A percentile compares a stretch with the other conserved stretches of the same genome.
Evolutionary conservation across 2,329 filamentous ascomycete species (phyloP).

Genomic region (Thelonectria olida): DNA sequence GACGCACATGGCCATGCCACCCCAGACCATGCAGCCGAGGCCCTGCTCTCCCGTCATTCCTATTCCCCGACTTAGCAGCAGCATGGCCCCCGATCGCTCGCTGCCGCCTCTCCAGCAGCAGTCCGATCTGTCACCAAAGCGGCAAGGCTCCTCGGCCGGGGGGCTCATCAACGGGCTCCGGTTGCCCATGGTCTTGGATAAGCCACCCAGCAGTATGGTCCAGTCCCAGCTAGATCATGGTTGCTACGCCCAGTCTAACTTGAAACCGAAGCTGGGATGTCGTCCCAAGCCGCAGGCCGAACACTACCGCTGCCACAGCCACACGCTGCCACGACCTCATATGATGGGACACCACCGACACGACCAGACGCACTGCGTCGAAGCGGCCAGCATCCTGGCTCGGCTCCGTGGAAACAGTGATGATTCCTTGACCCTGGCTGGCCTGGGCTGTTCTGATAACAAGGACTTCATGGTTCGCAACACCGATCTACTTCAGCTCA

Average conservation of each 20-base stretch:
- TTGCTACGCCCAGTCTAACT: not conserved
- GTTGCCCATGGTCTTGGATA: slow-evolving; percentile 5
- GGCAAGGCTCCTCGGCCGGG: not conserved
- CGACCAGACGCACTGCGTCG: slow-evolving; percentile 38
- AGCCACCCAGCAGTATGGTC: not conserved
- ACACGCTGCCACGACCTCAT: not conserved
- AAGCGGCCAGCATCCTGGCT: slow-evolving; percentile 47
- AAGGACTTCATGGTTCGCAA: slow-evolving; percentile 47
- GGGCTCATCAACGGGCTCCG: not conserved
- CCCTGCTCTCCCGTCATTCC: not conserved
- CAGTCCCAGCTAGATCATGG: not conserved
- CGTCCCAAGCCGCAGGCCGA: not conserved
- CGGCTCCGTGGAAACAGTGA: slow-evolving; percentile 49
- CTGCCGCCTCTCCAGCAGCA: not conserved
- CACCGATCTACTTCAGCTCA: slow-evolving; percentile 45
- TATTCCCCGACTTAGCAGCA: slow-evolving; percentile 13
- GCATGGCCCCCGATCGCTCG: not conserved
- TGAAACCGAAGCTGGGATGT: not conserved
- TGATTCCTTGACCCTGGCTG: slow-evolving; percentile 35
- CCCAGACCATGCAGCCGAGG: slow-evolving; percentile 4
- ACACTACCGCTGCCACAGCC: not conserved
- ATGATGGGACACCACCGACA: not conserved
- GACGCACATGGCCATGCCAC: not conserved
- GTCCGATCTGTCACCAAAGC: not conserved
- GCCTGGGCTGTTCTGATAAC: slow-evolving; percentile 41